Base-by-base conservation (phyloP, 495 filamentous ascomycete species). In the Amniculicola lignicola region DNA sequence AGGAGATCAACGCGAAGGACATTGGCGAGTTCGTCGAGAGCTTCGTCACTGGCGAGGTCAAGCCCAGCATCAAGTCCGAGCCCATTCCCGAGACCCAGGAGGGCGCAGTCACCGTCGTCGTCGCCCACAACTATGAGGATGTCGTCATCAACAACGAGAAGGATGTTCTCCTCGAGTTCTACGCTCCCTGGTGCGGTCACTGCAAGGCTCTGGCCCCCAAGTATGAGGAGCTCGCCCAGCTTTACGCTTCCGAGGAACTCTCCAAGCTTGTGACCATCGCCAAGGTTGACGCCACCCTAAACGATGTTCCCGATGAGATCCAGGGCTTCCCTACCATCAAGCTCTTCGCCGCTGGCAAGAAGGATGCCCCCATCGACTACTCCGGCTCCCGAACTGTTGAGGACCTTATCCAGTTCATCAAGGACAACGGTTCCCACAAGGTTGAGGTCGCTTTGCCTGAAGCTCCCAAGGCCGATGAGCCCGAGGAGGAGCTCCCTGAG, bases 301-400 rank as follows among this genome's bases (percentile, higher is more conserved):
- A 98, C 76, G 93, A 98, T 69, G 88, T 97, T 22, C 93, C 94
- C 11, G 91, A 96, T 72, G 86, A 95, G 70, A 93, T 99, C 70
- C 83, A 87, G 69, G 93, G 93, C 48, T 99, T 99, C 88, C 93
- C 93, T 24, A 99, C 93, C 69, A 97, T 99, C 82, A 99, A 96
- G 82, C 81, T 99, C 31, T 99, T 83, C 85, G 83, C 89, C 53
- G 93, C 94, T 51, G 91, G 90, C 57, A 76, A 80, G 69, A 99
- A 99, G 82, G 78, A 79, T 62, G 73, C 83, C 57, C 87, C 93
- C 16, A 76, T 96, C 63, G 88, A 87, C 62, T 99, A 96, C 80
- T 76, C 78, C 45, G 93, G 93, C 58, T 81, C 87, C 37, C 89
- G 93, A 67, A 94, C 89, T 40, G 79, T 96, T 47, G 92, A 99